Percentiles rank a stretch among this genome's conserved stretches.
phyloP scores from a whole-genome alignment of 306 rosid species.

The Urtica urens region DNA sequence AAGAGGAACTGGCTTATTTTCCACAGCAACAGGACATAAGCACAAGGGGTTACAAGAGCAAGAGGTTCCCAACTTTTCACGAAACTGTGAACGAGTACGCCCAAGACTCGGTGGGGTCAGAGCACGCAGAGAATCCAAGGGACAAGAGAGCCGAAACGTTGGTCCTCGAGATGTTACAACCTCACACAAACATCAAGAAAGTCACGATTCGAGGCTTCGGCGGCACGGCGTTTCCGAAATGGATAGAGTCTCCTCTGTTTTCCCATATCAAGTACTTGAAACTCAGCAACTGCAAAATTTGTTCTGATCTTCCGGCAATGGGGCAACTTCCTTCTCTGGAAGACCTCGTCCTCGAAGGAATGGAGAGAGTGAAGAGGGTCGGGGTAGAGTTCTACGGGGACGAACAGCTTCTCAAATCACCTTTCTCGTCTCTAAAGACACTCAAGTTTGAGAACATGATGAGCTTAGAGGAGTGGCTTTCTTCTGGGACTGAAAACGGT shows the following conservation, averaged over 20 bases:
- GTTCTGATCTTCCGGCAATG: constrained; percentile 21
- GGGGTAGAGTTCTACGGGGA: constrained; percentile 17
- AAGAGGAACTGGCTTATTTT: constrained; percentile 1
- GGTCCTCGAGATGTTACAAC: constrained; percentile 29
- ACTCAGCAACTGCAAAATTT: constrained; percentile 10
- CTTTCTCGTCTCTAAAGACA: constrained; percentile 21
- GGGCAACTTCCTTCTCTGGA: constrained; percentile 23
- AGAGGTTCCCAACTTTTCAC: constrained; percentile 15
- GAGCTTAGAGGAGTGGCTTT: constrained; percentile 24
- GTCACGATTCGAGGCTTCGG: constrained; percentile 20
- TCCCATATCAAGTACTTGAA: constrained; percentile 6
- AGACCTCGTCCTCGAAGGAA: constrained; percentile 21
- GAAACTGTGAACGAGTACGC: constrained; percentile 12
- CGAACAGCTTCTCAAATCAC: neutral
- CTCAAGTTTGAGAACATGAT: constrained; percentile 18
- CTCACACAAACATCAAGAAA: constrained; percentile 13
- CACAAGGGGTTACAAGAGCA: neutral
- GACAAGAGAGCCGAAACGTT: constrained; percentile 16
- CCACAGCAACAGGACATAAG: constrained; percentile 9
- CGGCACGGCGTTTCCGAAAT: constrained; percentile 20
- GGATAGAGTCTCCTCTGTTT: constrained; percentile 24
- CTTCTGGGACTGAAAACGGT: constrained; percentile 22
- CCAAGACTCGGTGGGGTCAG: neutral
- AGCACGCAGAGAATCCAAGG: constrained; percentile 8
- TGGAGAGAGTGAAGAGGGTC: constrained; percentile 8